These are phyloP conservation scores for maize (Zea mays) DNA, from an alignment of 176 grass and related monocot species.

Conservation along the genomic window DNA sequence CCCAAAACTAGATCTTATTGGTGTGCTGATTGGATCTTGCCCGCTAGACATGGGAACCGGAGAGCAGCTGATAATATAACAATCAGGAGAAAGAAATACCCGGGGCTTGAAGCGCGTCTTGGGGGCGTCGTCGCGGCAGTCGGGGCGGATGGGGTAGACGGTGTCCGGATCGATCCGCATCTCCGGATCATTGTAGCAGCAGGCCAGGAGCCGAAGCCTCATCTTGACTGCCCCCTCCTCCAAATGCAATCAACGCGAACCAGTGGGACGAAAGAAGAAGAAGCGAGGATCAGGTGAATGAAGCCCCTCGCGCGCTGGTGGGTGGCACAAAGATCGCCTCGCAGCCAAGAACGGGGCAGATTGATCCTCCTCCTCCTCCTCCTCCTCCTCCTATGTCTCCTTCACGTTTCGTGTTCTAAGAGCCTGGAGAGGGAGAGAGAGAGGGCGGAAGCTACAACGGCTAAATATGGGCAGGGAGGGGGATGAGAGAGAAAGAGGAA, in stretches of 20 bases:
- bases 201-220: conserved; percentile 51
- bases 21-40: conserved; percentile 25
- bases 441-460: conserved; percentile 52
- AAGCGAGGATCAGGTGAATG: conserved; percentile 19
- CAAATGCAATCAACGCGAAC: conserved; percentile 16
- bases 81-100: conserved; percentile 28
- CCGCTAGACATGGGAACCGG: not conserved
- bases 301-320: not conserved
- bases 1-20: conserved; percentile 18
- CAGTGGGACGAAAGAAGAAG: not conserved
- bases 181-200: conserved; percentile 72
- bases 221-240: not conserved
- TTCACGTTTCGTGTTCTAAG: not conserved
- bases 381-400: conserved; percentile 11
- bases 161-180: conserved; percentile 77
- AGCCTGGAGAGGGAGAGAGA: not conserved
- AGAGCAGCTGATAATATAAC: not conserved
- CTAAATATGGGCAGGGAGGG: conserved; percentile 49
- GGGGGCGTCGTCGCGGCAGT: conserved; percentile 66
- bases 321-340: conserved; percentile 4
- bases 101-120: conserved; percentile 76
- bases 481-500: not conserved
- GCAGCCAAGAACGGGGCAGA: not conserved
- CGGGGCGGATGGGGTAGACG: conserved; percentile 65
- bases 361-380: too few relatives aligned